Percentiles rank a stretch among this genome's conserved stretches.
Conservation (phyloP, 2,329 filamentous ascomycete genomes). For the Raffaelea albimanens region DNA sequence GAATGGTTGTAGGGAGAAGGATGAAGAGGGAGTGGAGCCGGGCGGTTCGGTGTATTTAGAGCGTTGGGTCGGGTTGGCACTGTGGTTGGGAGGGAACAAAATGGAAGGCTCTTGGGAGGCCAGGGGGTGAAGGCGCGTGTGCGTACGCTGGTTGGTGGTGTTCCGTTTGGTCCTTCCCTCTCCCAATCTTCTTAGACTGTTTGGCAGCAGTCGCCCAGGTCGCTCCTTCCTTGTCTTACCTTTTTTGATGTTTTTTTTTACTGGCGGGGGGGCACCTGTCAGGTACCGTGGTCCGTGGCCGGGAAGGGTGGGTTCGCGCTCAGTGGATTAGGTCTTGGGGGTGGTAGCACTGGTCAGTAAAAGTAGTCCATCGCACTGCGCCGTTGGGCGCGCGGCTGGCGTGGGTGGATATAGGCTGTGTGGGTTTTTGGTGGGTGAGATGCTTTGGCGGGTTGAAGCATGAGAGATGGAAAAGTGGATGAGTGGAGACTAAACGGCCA, state of each 20-base stretch:
- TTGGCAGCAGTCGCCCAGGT: no score
- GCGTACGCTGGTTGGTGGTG: no score
- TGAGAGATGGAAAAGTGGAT: conserved; percentile 11
- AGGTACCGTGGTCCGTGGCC: conserved; percentile 14
- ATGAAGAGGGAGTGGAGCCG: conserved; percentile 19
- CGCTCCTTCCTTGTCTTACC: conserved; percentile 5
- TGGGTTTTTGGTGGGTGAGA: no score
- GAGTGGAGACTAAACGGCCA: conserved; percentile 8
- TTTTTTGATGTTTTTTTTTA: conserved; percentile 3
- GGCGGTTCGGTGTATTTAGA: conserved; percentile 1
- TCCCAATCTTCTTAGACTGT: not conserved
- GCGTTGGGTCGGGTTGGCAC: conserved; percentile 4
- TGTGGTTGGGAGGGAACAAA: not conserved
- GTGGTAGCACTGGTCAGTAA: conserved; percentile 10
- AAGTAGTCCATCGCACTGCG: conserved; percentile 1
- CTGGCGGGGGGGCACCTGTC: conserved; percentile 10
- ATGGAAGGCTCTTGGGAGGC: no score
- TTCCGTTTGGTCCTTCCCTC: not conserved
- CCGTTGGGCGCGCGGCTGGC: conserved; percentile 5
- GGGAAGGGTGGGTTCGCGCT: conserved; percentile 12
- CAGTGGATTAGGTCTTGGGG: conserved; percentile 9
- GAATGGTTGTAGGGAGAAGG: conserved; percentile 12
- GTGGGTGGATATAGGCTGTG: conserved; percentile 5
- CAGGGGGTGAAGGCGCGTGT: not conserved
- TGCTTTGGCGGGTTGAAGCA: conserved; percentile 5